Evolutionary conservation across 1,284 basidiomycete genomes (phyloP).

Genomic region (Afroboletus lepidellus): DNA sequence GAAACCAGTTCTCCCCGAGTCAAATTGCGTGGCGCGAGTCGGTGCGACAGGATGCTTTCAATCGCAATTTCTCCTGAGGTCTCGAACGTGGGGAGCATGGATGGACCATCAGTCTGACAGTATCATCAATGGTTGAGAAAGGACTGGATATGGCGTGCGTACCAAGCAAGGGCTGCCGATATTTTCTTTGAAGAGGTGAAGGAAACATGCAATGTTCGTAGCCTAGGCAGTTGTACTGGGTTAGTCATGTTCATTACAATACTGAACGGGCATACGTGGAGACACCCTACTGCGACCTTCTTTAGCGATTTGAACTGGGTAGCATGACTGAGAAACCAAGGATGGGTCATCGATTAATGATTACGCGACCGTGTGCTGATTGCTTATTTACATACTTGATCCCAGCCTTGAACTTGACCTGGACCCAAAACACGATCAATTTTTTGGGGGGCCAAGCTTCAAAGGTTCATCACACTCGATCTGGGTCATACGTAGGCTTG

Average conservation of each 20-base stretch:
- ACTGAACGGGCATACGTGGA: constrained; percentile 28
- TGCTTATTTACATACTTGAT: no score
- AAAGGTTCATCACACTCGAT: no score
- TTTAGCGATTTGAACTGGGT: constrained; percentile 18
- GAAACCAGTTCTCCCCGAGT: constrained; percentile 82
- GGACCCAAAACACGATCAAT: no score
- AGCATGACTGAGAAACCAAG: constrained; percentile 14
- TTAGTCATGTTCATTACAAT: neutral
- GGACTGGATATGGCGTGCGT: constrained; percentile 10
- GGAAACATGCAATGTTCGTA: constrained; percentile 49
- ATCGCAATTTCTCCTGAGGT: constrained; percentile 58
- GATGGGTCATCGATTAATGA: constrained; percentile 17
- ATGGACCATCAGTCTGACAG: constrained; percentile 65
- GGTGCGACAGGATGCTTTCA: constrained; percentile 58
- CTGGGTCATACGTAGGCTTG: neutral
- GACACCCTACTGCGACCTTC: constrained; percentile 23
- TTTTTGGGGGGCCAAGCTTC: no score
- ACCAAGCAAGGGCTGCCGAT: constrained; percentile 57
- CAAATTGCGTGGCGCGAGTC: constrained; percentile 53
- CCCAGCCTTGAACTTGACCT: no score
- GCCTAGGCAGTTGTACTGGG: constrained; percentile 34
- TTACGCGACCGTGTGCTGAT: no score
- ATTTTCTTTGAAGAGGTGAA: constrained; percentile 61
- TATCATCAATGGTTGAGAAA: neutral
- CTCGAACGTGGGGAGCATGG: constrained; percentile 85